phyloP scores from a whole-genome alignment of 768 basidiomycete genomes.

The Lentinus brumalis region DNA sequence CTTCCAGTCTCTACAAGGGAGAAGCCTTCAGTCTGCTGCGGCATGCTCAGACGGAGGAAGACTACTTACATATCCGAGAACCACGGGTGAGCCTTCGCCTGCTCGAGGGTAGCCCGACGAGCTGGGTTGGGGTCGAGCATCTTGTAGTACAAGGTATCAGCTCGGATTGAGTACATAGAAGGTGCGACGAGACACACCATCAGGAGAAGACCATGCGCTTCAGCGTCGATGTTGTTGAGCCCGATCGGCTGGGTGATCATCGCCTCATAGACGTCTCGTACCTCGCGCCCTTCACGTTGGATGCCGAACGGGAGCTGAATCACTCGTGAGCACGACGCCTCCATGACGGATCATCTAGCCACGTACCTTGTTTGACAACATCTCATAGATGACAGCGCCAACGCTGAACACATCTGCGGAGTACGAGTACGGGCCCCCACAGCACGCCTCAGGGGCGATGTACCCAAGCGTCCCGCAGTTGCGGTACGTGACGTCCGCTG shows the following conservation, averaged over 20 bases:
- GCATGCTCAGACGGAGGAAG: too few relatives aligned
- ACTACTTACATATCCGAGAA: not conserved
- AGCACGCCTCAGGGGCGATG: constrained; percentile 47
- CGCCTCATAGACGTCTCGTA: not conserved
- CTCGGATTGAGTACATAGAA: not conserved
- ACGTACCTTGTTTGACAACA: constrained; percentile 23
- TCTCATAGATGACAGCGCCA: constrained; percentile 38
- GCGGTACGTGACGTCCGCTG: not conserved
- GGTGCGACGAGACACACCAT: not conserved
- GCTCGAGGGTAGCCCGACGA: not conserved
- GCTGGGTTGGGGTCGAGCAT: not conserved
- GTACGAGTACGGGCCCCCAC: constrained; percentile 41
- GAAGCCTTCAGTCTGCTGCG: too few relatives aligned
- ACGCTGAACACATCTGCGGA: constrained; percentile 47
- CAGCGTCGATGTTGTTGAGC: not conserved
- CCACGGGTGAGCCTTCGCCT: constrained; percentile 5
- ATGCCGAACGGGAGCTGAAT: too few relatives aligned
- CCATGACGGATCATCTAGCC: not conserved
- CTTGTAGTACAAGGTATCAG: not conserved
- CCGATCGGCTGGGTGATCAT: too few relatives aligned
- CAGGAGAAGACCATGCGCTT: not conserved
- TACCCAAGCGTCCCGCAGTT: constrained; percentile 43
- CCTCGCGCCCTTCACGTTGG: too few relatives aligned
- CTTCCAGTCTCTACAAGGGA: too few relatives aligned
- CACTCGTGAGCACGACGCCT: not conserved